A percentile compares a stretch with the other conserved stretches of the same genome.
Conservation (phyloP, 2,329 filamentous ascomycete genomes). For the Beauveria brongniartii region DNA sequence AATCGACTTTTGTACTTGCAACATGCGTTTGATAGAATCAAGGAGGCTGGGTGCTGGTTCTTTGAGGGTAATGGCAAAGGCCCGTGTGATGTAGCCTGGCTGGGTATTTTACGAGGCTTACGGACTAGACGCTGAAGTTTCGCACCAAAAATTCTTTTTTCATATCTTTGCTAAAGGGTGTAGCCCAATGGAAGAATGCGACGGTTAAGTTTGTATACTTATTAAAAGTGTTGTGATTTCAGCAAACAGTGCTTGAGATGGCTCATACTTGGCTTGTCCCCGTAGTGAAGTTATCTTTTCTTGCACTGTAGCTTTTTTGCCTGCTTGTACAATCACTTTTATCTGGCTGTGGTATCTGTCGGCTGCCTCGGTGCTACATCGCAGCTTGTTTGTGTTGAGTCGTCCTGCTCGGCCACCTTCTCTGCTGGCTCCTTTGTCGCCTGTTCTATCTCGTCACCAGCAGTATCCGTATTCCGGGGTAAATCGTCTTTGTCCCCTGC, state of each 20-base stretch:
- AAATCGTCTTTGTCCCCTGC: no score
- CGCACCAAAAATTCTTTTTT: slow-evolving; percentile 44
- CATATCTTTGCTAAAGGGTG: slow-evolving; percentile 28
- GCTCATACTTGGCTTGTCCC: no score
- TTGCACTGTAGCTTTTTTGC: not conserved
- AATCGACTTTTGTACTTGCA: slow-evolving; percentile 47
- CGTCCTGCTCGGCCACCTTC: no score
- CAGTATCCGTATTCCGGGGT: not conserved
- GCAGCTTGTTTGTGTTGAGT: not conserved
- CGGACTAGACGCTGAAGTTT: slow-evolving; percentile 46
- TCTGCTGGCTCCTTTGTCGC: not conserved
- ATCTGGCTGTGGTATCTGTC: not conserved
- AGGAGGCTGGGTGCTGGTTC: slow-evolving; percentile 42
- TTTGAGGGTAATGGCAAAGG: slow-evolving; percentile 38
- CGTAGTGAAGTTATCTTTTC: not conserved
- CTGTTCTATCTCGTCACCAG: not conserved
- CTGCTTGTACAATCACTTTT: not conserved
- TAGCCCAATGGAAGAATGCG: slow-evolving; percentile 23
- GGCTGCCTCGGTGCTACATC: not conserved
- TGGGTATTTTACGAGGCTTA: slow-evolving; percentile 36
- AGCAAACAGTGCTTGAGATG: not conserved
- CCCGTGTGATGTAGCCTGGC: slow-evolving; percentile 43
- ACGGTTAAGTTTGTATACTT: slow-evolving; percentile 15
- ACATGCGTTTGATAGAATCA: slow-evolving; percentile 51
- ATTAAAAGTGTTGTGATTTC: slow-evolving; percentile 19